Evolutionary conservation across 495 filamentous ascomycete genomes (phyloP).

Genomic region (Daldinia caldariorum): DNA sequence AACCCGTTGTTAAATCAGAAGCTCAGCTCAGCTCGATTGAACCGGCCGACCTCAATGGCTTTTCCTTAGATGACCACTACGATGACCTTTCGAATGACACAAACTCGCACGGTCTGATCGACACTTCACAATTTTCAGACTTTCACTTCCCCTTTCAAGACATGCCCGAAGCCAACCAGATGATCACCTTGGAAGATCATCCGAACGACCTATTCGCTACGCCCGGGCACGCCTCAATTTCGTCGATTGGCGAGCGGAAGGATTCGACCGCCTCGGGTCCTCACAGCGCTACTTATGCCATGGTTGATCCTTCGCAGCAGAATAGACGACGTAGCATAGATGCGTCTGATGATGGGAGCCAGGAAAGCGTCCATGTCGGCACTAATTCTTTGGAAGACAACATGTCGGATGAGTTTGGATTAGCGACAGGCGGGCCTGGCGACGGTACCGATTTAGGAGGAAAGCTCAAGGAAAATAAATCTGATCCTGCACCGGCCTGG

Average conservation of each 20-base stretch:
- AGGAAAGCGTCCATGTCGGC: constrained; percentile 56
- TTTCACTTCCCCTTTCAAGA: constrained; percentile 59
- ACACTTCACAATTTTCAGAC: constrained; percentile 56
- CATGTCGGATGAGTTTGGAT: constrained; percentile 64
- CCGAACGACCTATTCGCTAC: constrained; percentile 52
- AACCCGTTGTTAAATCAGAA: constrained; percentile 42
- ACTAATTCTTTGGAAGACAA: constrained; percentile 59
- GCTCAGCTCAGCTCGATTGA: constrained; percentile 36
- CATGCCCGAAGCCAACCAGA: constrained; percentile 52
- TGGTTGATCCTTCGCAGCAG: constrained; percentile 32
- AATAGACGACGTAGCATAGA: constrained; percentile 52
- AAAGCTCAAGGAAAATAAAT: constrained; percentile 65
- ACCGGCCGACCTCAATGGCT: constrained; percentile 45
- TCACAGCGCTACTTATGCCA: constrained; percentile 36
- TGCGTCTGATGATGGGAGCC: constrained; percentile 60
- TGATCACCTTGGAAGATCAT: constrained; percentile 56
- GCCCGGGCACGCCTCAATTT: constrained; percentile 49
- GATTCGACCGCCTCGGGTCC: constrained; percentile 49
- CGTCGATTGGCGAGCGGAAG: constrained; percentile 54
- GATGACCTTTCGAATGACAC: constrained; percentile 42
- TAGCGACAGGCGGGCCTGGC: constrained; percentile 53
- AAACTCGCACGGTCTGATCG: constrained; percentile 41
- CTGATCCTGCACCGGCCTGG: constrained; percentile 77
- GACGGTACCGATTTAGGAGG: constrained; percentile 63
- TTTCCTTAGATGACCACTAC: constrained; percentile 47